A percentile compares a stretch with the other conserved stretches of the same genome.
phyloP scores from a whole-genome alignment of 2,329 filamentous ascomycete genomes.

The Aspergillus nomiae region DNA sequence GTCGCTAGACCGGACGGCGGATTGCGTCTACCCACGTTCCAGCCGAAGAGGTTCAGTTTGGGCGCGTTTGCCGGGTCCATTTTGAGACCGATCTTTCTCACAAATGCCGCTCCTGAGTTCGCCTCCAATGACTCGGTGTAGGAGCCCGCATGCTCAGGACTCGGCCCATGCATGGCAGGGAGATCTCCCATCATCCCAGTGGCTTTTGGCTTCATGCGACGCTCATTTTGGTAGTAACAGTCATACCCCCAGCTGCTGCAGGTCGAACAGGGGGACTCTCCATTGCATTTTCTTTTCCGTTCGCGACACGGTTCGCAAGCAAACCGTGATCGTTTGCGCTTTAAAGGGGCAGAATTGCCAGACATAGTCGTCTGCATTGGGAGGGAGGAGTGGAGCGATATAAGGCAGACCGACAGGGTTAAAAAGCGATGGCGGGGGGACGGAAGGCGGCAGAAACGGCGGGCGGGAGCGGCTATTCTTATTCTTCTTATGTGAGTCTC shows the following conservation, averaged over 20 bases:
- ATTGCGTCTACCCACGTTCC: conserved; percentile 49
- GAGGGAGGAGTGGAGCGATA: neutral
- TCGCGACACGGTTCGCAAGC: neutral
- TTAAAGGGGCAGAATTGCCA: neutral
- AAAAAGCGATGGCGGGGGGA: neutral
- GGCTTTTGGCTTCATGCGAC: neutral
- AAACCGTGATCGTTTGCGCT: neutral
- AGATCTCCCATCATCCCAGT: neutral
- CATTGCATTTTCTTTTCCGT: neutral
- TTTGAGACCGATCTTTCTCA: conserved; percentile 53
- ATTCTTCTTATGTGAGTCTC: neutral
- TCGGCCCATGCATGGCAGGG: neutral
- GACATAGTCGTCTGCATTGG: neutral
- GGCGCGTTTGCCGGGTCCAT: conserved; percentile 56
- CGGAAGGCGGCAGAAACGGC: neutral
- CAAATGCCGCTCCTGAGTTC: conserved; percentile 58
- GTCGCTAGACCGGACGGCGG: conserved; percentile 17
- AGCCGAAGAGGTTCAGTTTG: conserved; percentile 55
- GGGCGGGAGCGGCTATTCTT: neutral
- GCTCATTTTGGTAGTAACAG: neutral
- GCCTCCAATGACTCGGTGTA: conserved; percentile 43
- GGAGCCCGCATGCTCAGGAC: neutral
- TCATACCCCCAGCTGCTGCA: neutral
- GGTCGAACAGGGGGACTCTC: neutral
- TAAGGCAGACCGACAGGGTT: neutral